Evolutionary conservation across 768 basidiomycete species (phyloP), one percentile per base, ranked within the genome.

Genomic region (Dioszegia crocea): DNA sequence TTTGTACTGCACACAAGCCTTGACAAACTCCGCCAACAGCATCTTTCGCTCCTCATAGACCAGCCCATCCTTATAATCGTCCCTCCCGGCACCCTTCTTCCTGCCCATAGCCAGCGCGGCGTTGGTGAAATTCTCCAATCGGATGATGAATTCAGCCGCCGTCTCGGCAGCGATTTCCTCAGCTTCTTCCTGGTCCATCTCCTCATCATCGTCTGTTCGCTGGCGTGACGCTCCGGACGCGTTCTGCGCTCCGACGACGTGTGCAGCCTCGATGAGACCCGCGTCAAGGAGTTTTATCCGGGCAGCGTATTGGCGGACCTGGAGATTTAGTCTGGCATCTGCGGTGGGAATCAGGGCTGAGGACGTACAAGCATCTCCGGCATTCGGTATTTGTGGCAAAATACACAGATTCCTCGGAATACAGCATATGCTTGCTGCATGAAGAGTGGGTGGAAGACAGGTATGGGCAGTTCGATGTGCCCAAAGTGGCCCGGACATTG

Each of bases 401-500:
- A 98, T 76, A 94, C 79, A 80, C 96, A 99, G 14, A 85, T 85
- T 36, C 87, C 87, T 57, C 93, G 85, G 21, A 99, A 80, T 45
- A 98, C 79, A 63, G 87, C 87, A 75, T 86, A 93, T 81, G 88
- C 86, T 69, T 93, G 89, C 30, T 82, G 81, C 85, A 98, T 91
- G 78, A 98, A 99, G 38, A 99, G 80, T 0, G 96, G 96, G 71
- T 99, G 94, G 73, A 89, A 98, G 2, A 98, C 90, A 14, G 96
- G 93, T 17, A 88, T 84, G 19, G 94, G 92, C 5, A 99, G 83
- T 61, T 97, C 91, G 61, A 99, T 94, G 77, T 98, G 96, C 21
- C 96, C 96, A 78, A 88, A 99, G 78, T 99, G 96, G 17, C 96
- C 96, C 1, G 96, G 93, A 77, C 96, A 99, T 60, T 87, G 87